Evolutionary conservation across 345 rosid genomes (phyloP).

Genomic region (Syzygium aqueum): DNA sequence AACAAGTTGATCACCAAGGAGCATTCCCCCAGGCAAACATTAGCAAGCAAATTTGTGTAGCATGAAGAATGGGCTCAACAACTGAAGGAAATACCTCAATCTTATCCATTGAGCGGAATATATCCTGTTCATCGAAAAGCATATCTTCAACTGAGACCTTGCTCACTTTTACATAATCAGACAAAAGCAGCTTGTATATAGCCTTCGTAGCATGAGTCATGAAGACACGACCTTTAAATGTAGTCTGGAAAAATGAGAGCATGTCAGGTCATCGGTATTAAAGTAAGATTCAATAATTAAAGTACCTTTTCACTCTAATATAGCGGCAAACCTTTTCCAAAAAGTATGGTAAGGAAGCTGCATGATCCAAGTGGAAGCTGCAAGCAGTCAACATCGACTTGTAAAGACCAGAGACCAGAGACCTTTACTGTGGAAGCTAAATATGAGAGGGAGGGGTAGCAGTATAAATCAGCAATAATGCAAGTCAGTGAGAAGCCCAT

Average conservation of each 20-base stretch:
- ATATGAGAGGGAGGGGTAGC: background rate
- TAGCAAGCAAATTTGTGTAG: too few relatives aligned
- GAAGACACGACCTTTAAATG: slow-evolving; percentile 80
- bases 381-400: slow-evolving; percentile 8
- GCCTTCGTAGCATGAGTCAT: slow-evolving; percentile 98
- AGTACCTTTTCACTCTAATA: background rate
- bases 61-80: background rate
- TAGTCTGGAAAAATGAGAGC: slow-evolving; percentile 39
- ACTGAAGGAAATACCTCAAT: slow-evolving; percentile 49
- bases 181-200: slow-evolving; percentile 70
- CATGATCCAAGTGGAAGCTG: slow-evolving; percentile 99
- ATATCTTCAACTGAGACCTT: slow-evolving; percentile 95
- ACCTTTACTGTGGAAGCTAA: background rate
- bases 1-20: background rate
- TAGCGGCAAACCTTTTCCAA: slow-evolving; percentile 71
- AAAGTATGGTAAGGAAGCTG: slow-evolving; percentile 90
- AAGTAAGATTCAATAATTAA: background rate
- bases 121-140: slow-evolving; percentile 87
- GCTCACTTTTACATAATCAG: slow-evolving; percentile 96
- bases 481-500: background rate
- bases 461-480: background rate
- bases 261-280: background rate
- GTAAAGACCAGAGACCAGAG: background rate
- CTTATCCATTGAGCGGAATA: slow-evolving; percentile 80
- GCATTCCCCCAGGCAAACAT: background rate